Evolutionary conservation across 305 asterid genomes (phyloP).

Genomic region (Plantago lanceolata): DNA sequence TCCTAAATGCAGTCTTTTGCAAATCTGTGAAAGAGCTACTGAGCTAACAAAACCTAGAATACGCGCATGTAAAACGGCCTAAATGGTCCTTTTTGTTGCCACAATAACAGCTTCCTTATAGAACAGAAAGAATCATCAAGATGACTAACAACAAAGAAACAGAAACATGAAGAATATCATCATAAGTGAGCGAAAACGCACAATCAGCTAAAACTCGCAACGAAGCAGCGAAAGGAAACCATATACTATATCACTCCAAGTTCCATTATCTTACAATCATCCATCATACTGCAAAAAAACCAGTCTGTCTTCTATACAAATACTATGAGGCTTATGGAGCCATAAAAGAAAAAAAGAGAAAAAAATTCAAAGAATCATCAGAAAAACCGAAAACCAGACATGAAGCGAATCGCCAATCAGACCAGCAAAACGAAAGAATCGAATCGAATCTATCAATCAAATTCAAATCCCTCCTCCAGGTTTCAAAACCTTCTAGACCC

Average conservation of each 20-base stretch:
- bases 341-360: conserved; percentile 11
- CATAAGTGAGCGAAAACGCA: no score
- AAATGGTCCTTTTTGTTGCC: no score
- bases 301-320: conserved; percentile 27
- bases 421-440: background rate
- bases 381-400: conserved; percentile 9
- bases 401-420: background rate
- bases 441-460: background rate
- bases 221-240: background rate
- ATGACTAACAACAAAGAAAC: no score
- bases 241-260: background rate
- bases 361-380: conserved; percentile 17
- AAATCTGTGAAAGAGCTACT: no score
- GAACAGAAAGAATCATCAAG: no score
- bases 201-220: no score
- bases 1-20: no score
- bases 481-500: conserved; percentile 47
- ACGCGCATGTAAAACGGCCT: no score
- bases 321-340: background rate
- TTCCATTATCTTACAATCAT: conserved; percentile 11
- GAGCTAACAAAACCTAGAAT: no score
- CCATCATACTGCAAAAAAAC: conserved; percentile 4
- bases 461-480: background rate
- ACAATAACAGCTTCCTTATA: no score
- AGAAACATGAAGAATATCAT: no score